These are phyloP conservation scores for Calonectria hongkongensis DNA, from an alignment of 2,329 filamentous ascomycete genomes.

Conservation along the genomic window DNA sequence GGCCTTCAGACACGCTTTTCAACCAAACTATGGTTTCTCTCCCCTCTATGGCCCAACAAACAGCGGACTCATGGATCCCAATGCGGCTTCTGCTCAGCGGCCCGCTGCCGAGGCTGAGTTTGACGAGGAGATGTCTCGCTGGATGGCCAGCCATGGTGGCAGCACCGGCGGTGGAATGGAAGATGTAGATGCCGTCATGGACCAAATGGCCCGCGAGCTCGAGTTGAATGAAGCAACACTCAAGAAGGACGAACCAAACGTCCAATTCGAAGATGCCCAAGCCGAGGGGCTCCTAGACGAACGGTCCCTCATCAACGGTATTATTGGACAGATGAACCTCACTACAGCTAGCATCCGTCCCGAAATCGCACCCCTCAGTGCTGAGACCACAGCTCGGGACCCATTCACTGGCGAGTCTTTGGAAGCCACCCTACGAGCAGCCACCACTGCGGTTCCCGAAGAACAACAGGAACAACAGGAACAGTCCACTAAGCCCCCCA, in stretches of 20 bases:
- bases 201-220: conserved; percentile 64
- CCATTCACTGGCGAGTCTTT: too few species aligned
- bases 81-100: conserved; percentile 48
- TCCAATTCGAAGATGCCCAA: conserved; percentile 8
- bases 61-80: conserved; percentile 52
- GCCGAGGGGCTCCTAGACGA: conserved; percentile 4
- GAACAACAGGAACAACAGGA: conserved; percentile 34
- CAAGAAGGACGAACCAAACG: conserved; percentile 47
- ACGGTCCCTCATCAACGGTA: neutral
- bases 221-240: conserved; percentile 60
- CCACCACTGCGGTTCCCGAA: conserved; percentile 42
- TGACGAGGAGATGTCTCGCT: conserved; percentile 63
- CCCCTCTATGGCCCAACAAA: conserved; percentile 56
- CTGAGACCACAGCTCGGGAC: too few species aligned
- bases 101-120: conserved; percentile 59
- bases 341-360: too few species aligned
- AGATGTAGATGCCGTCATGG: conserved; percentile 66
- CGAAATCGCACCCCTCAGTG: too few species aligned
- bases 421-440: conserved; percentile 14
- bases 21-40: conserved; percentile 53
- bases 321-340: neutral
- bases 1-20: conserved; percentile 50
- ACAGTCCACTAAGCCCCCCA: conserved; percentile 47
- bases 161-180: conserved; percentile 58
- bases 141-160: conserved; percentile 62